Evolutionary conservation across 345 rosid species (phyloP), one percentile per base, ranked within the genome.

Genomic region (Pugionium cornutum): DNA sequence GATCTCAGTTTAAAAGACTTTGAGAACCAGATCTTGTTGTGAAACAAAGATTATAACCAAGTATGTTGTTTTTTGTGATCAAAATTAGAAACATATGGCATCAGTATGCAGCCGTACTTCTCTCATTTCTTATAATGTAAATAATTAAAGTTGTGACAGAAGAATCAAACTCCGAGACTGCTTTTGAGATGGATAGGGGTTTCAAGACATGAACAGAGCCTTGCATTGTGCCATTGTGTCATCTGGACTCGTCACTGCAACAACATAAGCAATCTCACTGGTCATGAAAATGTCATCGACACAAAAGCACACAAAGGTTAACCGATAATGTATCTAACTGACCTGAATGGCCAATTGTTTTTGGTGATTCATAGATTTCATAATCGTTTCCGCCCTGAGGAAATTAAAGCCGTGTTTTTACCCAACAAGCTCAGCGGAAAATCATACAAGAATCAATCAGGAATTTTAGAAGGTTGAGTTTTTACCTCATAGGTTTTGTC

Each of bases 401-500:
- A 78, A 58, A 59, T 44, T 52, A 58, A 31, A 30, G 7, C 31
- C 28, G 9, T 42, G 46, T 48, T 56, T 11, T 26, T 4, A 64
- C 29, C 30, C 25, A 42, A 32, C 64, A 47, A 48, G 8, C 63
- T 61, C 35, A 48, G 54, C 2, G 27, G 32, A 33, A 35, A 31
- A 46, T 9, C 45, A 50, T 30, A n/a, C 42, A 50, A 53, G 4
- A 34, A 52, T n/a, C 2, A 39, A 28, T 54, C 43, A 6, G 36
- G 30, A 69, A 8, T n/a, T n/a, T n/a, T 7, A 47, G 36, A 32
- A 8, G 45, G 4, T 52, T 39, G 1, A 26, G 64, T 37, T 6
- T 53, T 2, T 48, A 92, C 98, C 94, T 89, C 82, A 83, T 88
- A 90, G 49, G 99, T 94, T 80, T 90, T 94, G 86, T 94, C 99